Evolutionary conservation across 345 rosid species (phyloP).

Genomic region (Mangifera indica): DNA sequence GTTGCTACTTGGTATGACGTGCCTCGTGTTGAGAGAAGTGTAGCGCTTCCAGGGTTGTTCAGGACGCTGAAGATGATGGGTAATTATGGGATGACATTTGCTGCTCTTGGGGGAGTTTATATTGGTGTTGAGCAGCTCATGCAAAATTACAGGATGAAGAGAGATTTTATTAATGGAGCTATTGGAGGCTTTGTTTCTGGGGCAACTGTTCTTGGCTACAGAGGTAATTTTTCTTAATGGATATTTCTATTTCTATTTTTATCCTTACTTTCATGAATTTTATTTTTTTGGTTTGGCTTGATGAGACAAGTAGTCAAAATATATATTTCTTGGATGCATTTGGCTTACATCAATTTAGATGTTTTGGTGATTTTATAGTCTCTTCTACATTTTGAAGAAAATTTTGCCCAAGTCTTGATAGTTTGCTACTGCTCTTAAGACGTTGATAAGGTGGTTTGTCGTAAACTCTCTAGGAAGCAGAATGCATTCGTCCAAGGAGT

Average conservation of each 20-base stretch:
- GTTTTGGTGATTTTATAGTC: neutral
- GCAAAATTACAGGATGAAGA: constrained; percentile 68
- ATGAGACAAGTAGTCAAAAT: neutral
- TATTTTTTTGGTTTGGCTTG: neutral
- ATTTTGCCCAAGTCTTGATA: neutral
- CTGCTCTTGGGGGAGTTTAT: constrained; percentile 95
- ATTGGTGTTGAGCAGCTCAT: constrained; percentile 93
- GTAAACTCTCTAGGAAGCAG: too few relatives aligned
- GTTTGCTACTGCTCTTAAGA: neutral
- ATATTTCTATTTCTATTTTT: neutral
- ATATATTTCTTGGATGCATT: neutral
- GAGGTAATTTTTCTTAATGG: constrained; percentile 45
- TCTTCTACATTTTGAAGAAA: too few relatives aligned
- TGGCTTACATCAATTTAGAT: neutral
- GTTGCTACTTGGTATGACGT: constrained; percentile 97
- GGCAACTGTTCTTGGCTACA: constrained; percentile 78
- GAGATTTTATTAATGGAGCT: constrained; percentile 90
- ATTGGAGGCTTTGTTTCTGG: constrained; percentile 95
- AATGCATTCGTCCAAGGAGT: too few relatives aligned
- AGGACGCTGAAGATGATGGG: constrained; percentile 98
- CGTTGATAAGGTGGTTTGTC: too few relatives aligned
- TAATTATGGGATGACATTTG: constrained; percentile 79
- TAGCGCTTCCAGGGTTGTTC: constrained; percentile 86
- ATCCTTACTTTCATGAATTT: neutral
- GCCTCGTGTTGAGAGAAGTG: constrained; percentile 94